Conservation (phyloP, 129 eudicot species). For the Glebionis coronaria region DNA sequence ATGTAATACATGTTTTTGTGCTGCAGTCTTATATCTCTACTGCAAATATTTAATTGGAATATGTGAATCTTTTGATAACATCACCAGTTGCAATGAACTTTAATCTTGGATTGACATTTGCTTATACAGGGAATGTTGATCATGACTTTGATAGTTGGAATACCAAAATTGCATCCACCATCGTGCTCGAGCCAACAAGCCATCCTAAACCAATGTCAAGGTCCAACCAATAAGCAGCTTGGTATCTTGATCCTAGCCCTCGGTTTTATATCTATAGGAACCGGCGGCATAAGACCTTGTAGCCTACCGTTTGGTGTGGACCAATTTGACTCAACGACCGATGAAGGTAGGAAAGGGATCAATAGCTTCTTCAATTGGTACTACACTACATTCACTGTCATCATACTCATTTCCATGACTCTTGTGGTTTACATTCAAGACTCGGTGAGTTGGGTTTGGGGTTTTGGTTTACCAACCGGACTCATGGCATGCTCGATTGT, state of each 20-base stretch:
- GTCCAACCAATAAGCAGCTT: constrained; percentile 52
- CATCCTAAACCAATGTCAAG: constrained; percentile 38
- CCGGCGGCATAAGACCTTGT: constrained; percentile 84
- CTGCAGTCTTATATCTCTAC: too few species aligned
- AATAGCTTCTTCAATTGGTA: constrained; percentile 95
- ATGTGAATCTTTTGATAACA: too few species aligned
- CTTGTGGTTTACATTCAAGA: constrained; percentile 80
- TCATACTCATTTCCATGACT: constrained; percentile 55
- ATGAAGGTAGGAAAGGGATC: constrained; percentile 80
- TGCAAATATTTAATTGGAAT: too few species aligned
- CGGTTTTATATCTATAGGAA: constrained; percentile 47
- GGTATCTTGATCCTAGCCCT: constrained; percentile 54
- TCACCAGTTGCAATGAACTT: background rate
- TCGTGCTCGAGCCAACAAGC: constrained; percentile 37
- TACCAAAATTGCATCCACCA: constrained; percentile 60
- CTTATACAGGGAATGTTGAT: constrained; percentile 73
- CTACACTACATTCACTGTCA: constrained; percentile 72
- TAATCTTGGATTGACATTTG: background rate
- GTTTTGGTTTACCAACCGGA: constrained; percentile 62
- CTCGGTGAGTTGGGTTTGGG: constrained; percentile 67
- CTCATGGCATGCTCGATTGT: constrained; percentile 60
- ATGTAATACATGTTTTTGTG: too few species aligned
- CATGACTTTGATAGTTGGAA: constrained; percentile 57
- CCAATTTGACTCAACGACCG: constrained; percentile 81
- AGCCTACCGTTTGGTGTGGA: constrained; percentile 91